phyloP scores from a whole-genome alignment of 495 filamentous ascomycete genomes.

The Hypoxylon subgilvum region DNA sequence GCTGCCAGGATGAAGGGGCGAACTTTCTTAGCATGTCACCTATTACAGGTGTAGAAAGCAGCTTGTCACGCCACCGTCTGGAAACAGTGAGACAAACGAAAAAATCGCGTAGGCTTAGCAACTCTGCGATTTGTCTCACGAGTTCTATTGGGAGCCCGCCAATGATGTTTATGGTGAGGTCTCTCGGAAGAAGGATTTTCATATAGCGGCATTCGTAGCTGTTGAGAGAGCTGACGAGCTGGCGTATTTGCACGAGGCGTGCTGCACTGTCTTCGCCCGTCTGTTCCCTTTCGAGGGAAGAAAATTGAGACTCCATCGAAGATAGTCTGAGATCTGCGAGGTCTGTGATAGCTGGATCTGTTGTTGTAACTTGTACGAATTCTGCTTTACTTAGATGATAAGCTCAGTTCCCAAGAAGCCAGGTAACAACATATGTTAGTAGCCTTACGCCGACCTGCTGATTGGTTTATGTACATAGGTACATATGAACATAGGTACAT shows the following conservation, averaged over 20 bases:
- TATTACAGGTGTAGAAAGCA: slow-evolving; percentile 34
- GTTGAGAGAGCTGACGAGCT: slow-evolving; percentile 24
- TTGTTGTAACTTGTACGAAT: no score
- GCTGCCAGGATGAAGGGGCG: slow-evolving; percentile 28
- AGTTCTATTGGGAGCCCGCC: slow-evolving; percentile 44
- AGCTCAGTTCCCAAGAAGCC: no score
- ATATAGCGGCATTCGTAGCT: slow-evolving; percentile 37
- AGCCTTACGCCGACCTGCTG: no score
- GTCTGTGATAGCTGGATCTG: no score
- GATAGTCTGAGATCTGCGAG: no score
- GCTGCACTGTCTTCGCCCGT: not conserved
- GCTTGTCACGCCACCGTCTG: slow-evolving; percentile 40
- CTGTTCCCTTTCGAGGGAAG: not conserved
- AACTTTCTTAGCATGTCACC: slow-evolving; percentile 16
- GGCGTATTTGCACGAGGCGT: slow-evolving; percentile 18
- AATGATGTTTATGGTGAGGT: slow-evolving; percentile 36
- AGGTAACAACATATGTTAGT: no score
- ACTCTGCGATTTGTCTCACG: slow-evolving; percentile 31
- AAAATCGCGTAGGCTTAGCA: slow-evolving; percentile 35
- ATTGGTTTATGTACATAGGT: no score
- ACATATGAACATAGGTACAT: no score
- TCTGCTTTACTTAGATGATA: no score
- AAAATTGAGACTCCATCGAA: slow-evolving; percentile 2
- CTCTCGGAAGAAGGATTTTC: slow-evolving; percentile 30
- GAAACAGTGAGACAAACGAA: slow-evolving; percentile 39